Base-by-base conservation (phyloP, 2,329 filamentous ascomycete species). In the Xylariomycetidae sp. region DNA sequence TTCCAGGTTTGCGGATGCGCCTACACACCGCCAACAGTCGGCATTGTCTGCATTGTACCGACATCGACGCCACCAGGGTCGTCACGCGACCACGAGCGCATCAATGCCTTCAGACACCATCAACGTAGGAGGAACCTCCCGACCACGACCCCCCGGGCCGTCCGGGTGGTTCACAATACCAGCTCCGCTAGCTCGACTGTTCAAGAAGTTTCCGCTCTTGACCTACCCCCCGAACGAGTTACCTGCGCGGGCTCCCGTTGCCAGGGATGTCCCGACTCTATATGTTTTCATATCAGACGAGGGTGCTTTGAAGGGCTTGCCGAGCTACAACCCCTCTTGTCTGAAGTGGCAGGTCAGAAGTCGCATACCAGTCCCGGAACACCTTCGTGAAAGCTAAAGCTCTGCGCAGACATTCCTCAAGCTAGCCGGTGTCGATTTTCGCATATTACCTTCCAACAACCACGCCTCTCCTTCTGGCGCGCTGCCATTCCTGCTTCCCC, bases 271-370 rank as follows among this genome's bases (percentile, higher is more conserved):
- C 5, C 68, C 73, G 41, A 70, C 76, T 8, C 67, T 98, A 7
- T 88, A 88, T 58, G 69, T 95, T 36, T 96, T 95, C 60, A 74
- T 76, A 39, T 76, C 72, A 10, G 65, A 75, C 1, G 63, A 71
- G n/a, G 82, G 77, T 49, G 82, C 79, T 20, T 57, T 59, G 35
- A 54, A 54, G 24, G 79, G 78, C 4, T 63, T 67, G 19, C 84
- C 88, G 17, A 93, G 86, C 44, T 94, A 83, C 64, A 96, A 96
- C 57, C 92, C 92, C 9, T 78, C 80, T 38, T 98, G 92, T 66
- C 68, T 96, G 53, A 95, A 90, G 67, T 96, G 88, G 88, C 92
- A 96, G 84, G 87, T 90, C 50, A 47, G 76, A 58, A 30, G 7
- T 19, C 8, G 19, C 13, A 19, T 31, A 4, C 16, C 38, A 29